These are phyloP conservation scores for Parsonsia alboflavescens DNA, from an alignment of 257 asterid genomes.

Conservation along the genomic window DNA sequence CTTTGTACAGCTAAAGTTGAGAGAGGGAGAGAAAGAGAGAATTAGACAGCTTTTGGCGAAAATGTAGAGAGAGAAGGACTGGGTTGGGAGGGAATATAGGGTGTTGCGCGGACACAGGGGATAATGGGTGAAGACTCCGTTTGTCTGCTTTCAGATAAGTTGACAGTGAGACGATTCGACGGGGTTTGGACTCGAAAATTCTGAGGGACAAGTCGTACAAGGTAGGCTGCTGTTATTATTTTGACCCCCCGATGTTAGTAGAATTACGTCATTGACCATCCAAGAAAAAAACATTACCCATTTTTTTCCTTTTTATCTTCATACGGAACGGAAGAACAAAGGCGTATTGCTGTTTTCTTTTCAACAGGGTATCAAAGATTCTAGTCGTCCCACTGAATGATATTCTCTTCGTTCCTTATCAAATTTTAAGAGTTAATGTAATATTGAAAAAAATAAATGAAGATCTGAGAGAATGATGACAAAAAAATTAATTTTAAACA, in stretches of 20 bases:
- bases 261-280: not conserved
- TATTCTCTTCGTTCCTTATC: too few relatives aligned
- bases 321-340: too few relatives aligned
- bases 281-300: too few relatives aligned
- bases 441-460: too few relatives aligned
- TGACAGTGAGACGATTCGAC: slow-evolving; percentile 1
- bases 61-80: slow-evolving; percentile 24
- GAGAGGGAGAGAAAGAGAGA: slow-evolving; percentile 11
- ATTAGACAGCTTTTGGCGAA: slow-evolving; percentile 6
- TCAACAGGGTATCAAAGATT: not conserved
- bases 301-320: too few relatives aligned
- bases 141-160: slow-evolving; percentile 11
- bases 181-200: not conserved
- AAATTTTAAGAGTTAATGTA: too few relatives aligned
- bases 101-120: slow-evolving; percentile 25
- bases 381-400: not conserved
- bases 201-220: slow-evolving; percentile 4
- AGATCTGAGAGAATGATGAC: too few relatives aligned
- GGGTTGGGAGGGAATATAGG: slow-evolving; percentile 27
- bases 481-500: too few relatives aligned
- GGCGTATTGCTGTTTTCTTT: not conserved
- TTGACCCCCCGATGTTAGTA: not conserved
- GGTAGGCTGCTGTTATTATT: not conserved
- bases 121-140: slow-evolving; percentile 18
- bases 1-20: slow-evolving; percentile 21